Evolutionary conservation across 768 basidiomycete species (phyloP).

Genomic region (Hysterangium stoloniferum): DNA sequence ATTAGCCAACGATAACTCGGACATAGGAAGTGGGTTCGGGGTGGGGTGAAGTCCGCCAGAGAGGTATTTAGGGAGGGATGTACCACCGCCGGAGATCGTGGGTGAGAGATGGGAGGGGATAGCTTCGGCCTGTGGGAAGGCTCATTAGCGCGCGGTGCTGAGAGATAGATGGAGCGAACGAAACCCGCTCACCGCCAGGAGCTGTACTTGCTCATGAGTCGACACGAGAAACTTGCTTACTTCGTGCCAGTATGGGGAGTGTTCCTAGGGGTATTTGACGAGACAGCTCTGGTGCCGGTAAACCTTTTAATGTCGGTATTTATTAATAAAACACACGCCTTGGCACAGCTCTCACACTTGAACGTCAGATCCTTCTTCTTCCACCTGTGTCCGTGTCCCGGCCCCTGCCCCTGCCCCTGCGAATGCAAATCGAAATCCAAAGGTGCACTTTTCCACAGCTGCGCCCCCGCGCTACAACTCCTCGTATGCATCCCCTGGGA

Average conservation of each 20-base stretch:
- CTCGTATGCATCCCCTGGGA: too few species aligned
- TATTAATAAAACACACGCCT: too few species aligned
- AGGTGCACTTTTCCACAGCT: too few species aligned
- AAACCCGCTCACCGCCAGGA: slow-evolving; percentile 73
- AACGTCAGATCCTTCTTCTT: too few species aligned
- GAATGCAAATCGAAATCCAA: too few species aligned
- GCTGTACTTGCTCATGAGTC: slow-evolving; percentile 96
- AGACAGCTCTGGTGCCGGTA: slow-evolving; percentile 92
- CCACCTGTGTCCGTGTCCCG: too few species aligned
- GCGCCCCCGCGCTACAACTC: too few species aligned
- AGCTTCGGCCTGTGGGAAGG: slow-evolving; percentile 79
- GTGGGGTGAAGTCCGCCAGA: slow-evolving; percentile 26
- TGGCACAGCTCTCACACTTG: too few species aligned
- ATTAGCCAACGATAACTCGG: too few species aligned
- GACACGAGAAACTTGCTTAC: slow-evolving; percentile 83
- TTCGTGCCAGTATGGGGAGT: slow-evolving; percentile 93
- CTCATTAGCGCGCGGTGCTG: not conserved
- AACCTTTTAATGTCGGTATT: too few species aligned
- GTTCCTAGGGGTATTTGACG: slow-evolving; percentile 98
- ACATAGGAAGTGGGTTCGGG: too few species aligned
- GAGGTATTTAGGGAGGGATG: slow-evolving; percentile 80
- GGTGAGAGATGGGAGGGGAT: slow-evolving; percentile 86
- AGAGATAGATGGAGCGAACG: not conserved
- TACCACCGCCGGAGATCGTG: slow-evolving; percentile 42
- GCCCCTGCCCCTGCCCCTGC: too few species aligned